These are phyloP conservation scores for Myxozyma sirexii DNA, from an alignment of 805 yeast genomes.

Conservation along the genomic window DNA sequence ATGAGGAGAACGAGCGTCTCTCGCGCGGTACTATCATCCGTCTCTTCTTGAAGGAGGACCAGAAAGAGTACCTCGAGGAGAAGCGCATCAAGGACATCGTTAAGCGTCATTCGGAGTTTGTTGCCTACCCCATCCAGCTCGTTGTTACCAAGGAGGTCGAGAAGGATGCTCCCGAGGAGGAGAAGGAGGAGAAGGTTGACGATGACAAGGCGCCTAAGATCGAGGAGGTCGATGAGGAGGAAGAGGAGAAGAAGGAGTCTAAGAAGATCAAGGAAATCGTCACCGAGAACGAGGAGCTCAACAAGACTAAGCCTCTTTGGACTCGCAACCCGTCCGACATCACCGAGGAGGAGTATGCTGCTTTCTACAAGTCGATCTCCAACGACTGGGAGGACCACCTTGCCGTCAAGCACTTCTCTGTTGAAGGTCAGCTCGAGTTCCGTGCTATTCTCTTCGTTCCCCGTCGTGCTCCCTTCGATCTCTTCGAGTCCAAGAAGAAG, in stretches of 20 bases:
- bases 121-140: conserved; percentile 97
- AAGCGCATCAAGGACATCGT: conserved; percentile 99
- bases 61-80: conserved; percentile 98
- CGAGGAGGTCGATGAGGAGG: conserved; percentile 72
- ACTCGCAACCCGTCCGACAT: conserved; percentile 98
- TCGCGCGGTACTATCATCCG: conserved; percentile 95
- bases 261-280: conserved; percentile 92
- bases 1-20: conserved; percentile 80
- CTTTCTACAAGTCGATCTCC: conserved; percentile 98
- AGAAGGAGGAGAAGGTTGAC: conserved; percentile 58
- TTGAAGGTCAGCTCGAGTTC: conserved; percentile 99
- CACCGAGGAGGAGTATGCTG: conserved; percentile 96
- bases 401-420: conserved; percentile 99
- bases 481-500: conserved; percentile 98
- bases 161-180: conserved; percentile 85
- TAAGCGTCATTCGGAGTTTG: conserved; percentile 99
- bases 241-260: conserved; percentile 70
- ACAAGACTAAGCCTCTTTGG: conserved; percentile 99
- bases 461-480: conserved; percentile 98
- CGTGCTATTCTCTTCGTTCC: conserved; percentile 97
- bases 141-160: conserved; percentile 98
- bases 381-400: conserved; percentile 99
- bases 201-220: conserved; percentile 76
- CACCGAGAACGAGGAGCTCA: conserved; percentile 95
- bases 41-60: conserved; percentile 97